Percentiles rank a stretch among this genome's conserved stretches.
phyloP scores from a whole-genome alignment of 495 filamentous ascomycete species.

The Friedmanniomyces endolithicus region DNA sequence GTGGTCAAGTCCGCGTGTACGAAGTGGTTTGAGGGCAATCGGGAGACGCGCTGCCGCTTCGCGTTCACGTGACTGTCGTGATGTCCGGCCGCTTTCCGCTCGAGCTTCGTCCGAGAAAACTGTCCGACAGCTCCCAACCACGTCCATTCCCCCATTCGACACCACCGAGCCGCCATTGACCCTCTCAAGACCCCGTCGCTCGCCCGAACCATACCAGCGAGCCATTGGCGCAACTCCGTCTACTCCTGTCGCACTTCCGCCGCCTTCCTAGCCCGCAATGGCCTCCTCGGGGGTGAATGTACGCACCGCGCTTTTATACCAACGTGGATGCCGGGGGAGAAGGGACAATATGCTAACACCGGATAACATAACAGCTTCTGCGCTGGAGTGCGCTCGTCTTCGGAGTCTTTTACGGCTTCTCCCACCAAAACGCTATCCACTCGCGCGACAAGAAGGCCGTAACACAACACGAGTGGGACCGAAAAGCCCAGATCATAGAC shows the following conservation, averaged over 20 bases:
- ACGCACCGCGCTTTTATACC: slow-evolving; percentile 24
- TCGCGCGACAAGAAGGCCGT: slow-evolving; percentile 51
- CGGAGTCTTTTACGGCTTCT: slow-evolving; percentile 85
- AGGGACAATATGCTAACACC: not conserved
- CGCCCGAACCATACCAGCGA: not conserved
- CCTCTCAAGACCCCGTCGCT: not conserved
- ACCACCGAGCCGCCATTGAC: not conserved
- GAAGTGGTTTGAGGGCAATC: not conserved
- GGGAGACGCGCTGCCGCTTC: not conserved
- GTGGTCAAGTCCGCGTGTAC: not conserved
- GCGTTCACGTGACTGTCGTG: not conserved
- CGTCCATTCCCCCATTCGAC: not conserved
- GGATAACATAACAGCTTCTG: slow-evolving; percentile 53
- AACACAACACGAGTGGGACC: slow-evolving; percentile 66
- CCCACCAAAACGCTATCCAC: slow-evolving; percentile 69
- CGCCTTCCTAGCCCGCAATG: slow-evolving; percentile 7
- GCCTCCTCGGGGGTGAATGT: slow-evolving; percentile 53
- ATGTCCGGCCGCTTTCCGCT: not conserved
- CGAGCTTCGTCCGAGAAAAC: not conserved
- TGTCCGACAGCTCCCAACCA: slow-evolving; percentile 4
- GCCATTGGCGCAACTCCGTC: not conserved
- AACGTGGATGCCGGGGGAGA: too few species aligned
- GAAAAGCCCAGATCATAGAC: slow-evolving; percentile 75
- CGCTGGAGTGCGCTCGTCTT: slow-evolving; percentile 81
- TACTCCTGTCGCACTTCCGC: not conserved